These are phyloP conservation scores for Primulina eburnea DNA, from an alignment of 257 asterid species.

Conservation along the genomic window DNA sequence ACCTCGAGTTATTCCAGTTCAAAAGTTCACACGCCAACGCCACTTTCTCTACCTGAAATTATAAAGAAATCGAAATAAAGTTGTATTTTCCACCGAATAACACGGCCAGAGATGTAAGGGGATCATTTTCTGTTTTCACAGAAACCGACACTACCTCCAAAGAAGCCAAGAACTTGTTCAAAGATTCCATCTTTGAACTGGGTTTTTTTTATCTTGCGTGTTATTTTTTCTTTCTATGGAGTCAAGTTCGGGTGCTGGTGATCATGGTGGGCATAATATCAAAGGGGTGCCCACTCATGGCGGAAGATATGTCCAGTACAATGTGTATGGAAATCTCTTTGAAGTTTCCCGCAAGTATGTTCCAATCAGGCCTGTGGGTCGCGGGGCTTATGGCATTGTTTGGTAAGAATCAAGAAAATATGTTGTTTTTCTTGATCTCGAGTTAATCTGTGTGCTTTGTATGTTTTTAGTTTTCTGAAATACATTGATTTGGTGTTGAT, in stretches of 20 bases:
- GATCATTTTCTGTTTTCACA: slow-evolving; percentile 31
- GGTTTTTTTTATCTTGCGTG: slow-evolving; percentile 17
- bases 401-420: slow-evolving; percentile 39
- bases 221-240: slow-evolving; percentile 35
- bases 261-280: slow-evolving; percentile 60
- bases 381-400: slow-evolving; percentile 84
- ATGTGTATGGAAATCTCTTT: slow-evolving; percentile 73
- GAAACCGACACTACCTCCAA: slow-evolving; percentile 32
- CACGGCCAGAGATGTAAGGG: slow-evolving; percentile 31
- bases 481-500: background rate
- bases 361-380: slow-evolving; percentile 74
- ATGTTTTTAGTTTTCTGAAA: background rate
- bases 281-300: slow-evolving; percentile 66
- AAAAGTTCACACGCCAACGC: slow-evolving; percentile 53
- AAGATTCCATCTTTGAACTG: slow-evolving; percentile 26
- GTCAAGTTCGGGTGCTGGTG: slow-evolving; percentile 55
- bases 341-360: slow-evolving; percentile 72
- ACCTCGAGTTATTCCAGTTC: slow-evolving; percentile 58
- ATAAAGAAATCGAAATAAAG: slow-evolving; percentile 6
- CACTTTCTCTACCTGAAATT: slow-evolving; percentile 36
- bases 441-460: background rate
- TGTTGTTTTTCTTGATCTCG: background rate
- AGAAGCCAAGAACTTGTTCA: slow-evolving; percentile 17
- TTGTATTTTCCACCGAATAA: slow-evolving; percentile 23
- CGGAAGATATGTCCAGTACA: slow-evolving; percentile 69